Evolutionary conservation across 2,329 filamentous ascomycete species (phyloP), one percentile per base, ranked within the genome.

Genomic region (Ophiostoma ulmi): DNA sequence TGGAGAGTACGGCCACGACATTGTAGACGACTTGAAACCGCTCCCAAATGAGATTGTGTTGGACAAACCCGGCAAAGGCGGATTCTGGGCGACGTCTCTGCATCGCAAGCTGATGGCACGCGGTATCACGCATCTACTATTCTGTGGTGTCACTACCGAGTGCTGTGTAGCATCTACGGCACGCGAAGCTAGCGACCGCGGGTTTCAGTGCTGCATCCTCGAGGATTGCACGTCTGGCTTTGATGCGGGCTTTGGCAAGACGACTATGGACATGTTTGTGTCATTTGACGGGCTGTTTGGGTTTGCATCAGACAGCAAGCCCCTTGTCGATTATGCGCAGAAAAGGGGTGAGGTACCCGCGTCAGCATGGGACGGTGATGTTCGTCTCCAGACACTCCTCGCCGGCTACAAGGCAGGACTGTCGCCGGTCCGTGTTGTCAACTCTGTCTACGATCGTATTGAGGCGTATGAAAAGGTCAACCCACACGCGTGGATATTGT

Each of bases 281-380:
- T 81, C 81, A 61, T 83, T 82, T 69, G 83, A 85, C 74, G 84
- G 84, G 1, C 79, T 85, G 0, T 85, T 85, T 74, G 83, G 83
- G 1, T 85, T 83, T 73, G 78, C 52, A 26, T 58, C 52, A 14
- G 22, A 22, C n/a, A 58, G 52, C n/a, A 58, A 13, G 4, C n/a
- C n/a, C 13, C 52, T 58, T 26, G 52, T 58, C 13, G n/a, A 58
- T 4, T 13, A 11, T 58, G 22, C 52, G 4, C n/a, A 4, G 10
- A 11, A 31, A 58, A n/a, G 6, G 11, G 5, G 4, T 7, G n/a
- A 26, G 8, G 1, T 8, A 11, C 22, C 52, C 26, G 52, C 22
- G 1, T 4, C n/a, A 8, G 8, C 22, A 58, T 58, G 52, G 52
- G 11, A 58, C 52, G 52, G 52, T 11, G 52, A 58, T 58, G n/a